Evolutionary conservation across 441 rosid genomes (phyloP).

Genomic region (Populus tomentosa): DNA sequence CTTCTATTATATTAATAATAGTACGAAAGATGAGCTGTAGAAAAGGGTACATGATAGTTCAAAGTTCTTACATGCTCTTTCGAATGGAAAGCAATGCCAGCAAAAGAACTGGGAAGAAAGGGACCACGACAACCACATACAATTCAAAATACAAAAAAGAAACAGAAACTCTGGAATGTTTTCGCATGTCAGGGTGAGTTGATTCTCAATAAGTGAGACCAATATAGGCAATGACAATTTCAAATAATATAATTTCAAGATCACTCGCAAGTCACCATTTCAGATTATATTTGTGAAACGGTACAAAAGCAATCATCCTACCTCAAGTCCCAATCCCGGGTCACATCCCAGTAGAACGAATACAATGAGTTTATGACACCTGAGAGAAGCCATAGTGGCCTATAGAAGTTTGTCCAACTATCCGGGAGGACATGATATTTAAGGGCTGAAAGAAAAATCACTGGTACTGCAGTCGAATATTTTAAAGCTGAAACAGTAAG

Average conservation of each 20-base stretch:
- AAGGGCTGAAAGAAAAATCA: conserved; percentile 96
- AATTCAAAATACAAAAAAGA: not conserved
- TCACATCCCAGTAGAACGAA: conserved; percentile 94
- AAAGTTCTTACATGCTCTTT: not conserved
- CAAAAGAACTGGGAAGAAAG: not conserved
- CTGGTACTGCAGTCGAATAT: conserved; percentile 88
- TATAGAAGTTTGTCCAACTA: conserved; percentile 71
- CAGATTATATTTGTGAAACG: conserved; percentile 3
- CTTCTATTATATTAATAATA: too few relatives aligned
- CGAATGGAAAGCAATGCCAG: not conserved
- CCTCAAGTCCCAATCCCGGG: conserved; percentile 98
- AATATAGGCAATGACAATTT: not conserved
- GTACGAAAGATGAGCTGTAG: not conserved
- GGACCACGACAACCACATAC: not conserved
- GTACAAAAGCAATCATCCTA: conserved; percentile 22
- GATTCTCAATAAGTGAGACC: not conserved
- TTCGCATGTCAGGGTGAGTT: not conserved
- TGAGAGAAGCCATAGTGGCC: conserved; percentile 89
- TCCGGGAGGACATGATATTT: conserved; percentile 74
- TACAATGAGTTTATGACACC: conserved; percentile 72
- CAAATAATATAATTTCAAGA: not conserved
- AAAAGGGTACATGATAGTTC: not conserved
- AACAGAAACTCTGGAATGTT: not conserved
- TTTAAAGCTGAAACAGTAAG: conserved; percentile 68
- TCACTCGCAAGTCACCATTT: not conserved